phyloP scores from a whole-genome alignment of 441 rosid species.

The Daphne laureola region DNA sequence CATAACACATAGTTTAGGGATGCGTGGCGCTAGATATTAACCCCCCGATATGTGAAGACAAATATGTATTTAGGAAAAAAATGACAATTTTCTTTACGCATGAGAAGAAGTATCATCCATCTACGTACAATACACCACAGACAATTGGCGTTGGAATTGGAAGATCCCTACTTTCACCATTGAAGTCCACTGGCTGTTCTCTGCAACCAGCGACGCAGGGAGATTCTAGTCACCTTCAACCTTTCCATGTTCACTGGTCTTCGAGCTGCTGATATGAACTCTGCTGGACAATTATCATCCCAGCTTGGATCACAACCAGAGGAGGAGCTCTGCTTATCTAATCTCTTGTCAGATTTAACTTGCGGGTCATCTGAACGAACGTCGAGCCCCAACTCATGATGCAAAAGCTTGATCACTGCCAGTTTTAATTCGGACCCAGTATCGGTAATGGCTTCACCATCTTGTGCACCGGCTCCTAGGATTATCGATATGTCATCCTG shows the following conservation, averaged over 20 bases:
- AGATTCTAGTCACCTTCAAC: constrained; percentile 59
- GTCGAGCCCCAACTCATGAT: constrained; percentile 63
- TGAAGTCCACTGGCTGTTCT: constrained; percentile 23
- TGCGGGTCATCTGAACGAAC: constrained; percentile 34
- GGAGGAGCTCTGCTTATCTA: constrained; percentile 7
- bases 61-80: too few relatives aligned
- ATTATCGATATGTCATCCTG: constrained; percentile 68
- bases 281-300: constrained; percentile 19
- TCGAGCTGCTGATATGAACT: constrained; percentile 39
- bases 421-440: constrained; percentile 34
- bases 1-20: too few relatives aligned
- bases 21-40: too few relatives aligned
- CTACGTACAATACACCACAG: constrained; percentile 1
- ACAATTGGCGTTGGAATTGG: constrained; percentile 12
- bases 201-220: constrained; percentile 57
- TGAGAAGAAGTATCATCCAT: background rate
- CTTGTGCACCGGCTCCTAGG: constrained; percentile 38
- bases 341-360: constrained; percentile 4
- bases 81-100: too few relatives aligned
- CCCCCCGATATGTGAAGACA: too few relatives aligned
- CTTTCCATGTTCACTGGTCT: constrained; percentile 54
- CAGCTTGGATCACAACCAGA: constrained; percentile 18
- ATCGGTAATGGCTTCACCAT: constrained; percentile 18
- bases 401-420: constrained; percentile 49
- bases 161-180: constrained; percentile 21